A percentile compares a stretch with the other conserved stretches of the same genome.
Conservation (phyloP, 257 asterid genomes). For the Jaltomata sinuosa region DNA sequence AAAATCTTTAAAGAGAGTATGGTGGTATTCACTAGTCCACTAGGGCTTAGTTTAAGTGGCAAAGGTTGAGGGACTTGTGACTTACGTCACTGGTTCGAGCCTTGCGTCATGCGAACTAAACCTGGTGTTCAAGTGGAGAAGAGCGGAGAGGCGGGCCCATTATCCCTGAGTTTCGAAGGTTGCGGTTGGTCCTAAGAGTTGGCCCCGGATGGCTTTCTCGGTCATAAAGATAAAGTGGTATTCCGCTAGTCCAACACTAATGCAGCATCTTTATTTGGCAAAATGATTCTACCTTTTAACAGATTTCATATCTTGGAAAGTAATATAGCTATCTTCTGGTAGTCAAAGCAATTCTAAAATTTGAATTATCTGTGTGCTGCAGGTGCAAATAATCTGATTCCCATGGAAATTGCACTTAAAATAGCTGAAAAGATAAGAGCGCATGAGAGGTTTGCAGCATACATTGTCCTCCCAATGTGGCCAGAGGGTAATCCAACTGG, state of each 20-base stretch:
- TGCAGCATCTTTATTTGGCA: neutral
- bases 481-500: constrained; percentile 99
- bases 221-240: neutral
- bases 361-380: constrained; percentile 3
- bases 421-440: constrained; percentile 81
- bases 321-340: neutral
- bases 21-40: neutral
- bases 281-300: neutral
- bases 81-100: neutral
- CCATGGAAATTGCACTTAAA: constrained; percentile 91
- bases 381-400: constrained; percentile 97
- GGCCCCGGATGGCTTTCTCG: neutral
- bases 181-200: neutral
- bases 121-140: neutral
- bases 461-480: constrained; percentile 96
- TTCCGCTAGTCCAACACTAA: neutral
- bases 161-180: neutral
- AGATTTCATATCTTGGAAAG: neutral
- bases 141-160: neutral
- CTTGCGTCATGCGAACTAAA: neutral
- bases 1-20: neutral
- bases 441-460: constrained; percentile 85
- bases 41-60: neutral
- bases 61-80: neutral
- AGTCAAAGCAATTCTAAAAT: neutral